Evolutionary conservation across 1,284 basidiomycete species (phyloP).

Genomic region (Malassezia dermatis): DNA sequence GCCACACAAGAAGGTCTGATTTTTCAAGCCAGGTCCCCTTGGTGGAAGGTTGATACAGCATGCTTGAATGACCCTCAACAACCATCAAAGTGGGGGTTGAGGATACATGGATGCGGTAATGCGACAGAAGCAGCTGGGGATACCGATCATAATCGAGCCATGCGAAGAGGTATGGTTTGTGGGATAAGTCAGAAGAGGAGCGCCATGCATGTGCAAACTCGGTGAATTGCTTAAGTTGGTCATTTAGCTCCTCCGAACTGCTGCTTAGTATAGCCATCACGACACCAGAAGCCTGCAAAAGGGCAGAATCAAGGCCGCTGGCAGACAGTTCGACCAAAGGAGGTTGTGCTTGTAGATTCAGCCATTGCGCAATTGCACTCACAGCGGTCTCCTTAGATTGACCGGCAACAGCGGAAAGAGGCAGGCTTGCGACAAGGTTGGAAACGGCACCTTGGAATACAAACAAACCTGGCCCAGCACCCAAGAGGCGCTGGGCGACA

Average conservation of each 20-base stretch:
- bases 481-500: slow-evolving; percentile 24
- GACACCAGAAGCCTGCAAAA: slow-evolving; percentile 27
- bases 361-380: slow-evolving; percentile 20
- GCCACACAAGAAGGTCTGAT: not conserved
- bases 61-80: not conserved
- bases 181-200: not conserved
- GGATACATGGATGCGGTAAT: not conserved
- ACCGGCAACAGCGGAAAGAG: slow-evolving; percentile 13
- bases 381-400: slow-evolving; percentile 11
- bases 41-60: not conserved
- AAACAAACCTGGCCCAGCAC: slow-evolving; percentile 21
- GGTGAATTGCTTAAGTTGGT: slow-evolving; percentile 24
- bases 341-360: slow-evolving; percentile 28
- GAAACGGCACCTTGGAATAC: slow-evolving; percentile 39
- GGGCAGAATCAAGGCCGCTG: slow-evolving; percentile 28
- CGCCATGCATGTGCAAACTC: slow-evolving; percentile 24
- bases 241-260: slow-evolving; percentile 20
- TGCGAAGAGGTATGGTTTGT: slow-evolving; percentile 23
- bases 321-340: slow-evolving; percentile 25
- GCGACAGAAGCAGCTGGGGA: slow-evolving; percentile 20
- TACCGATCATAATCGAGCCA: slow-evolving; percentile 44
- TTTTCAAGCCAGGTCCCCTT: not conserved
- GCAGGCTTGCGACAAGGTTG: slow-evolving; percentile 21
- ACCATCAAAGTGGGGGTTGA: not conserved
- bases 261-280: slow-evolving; percentile 37